Evolutionary conservation across 164 flowering plant genomes (phyloP), one percentile per base, ranked within the genome.

Genomic region (Vitis cinerea): DNA sequence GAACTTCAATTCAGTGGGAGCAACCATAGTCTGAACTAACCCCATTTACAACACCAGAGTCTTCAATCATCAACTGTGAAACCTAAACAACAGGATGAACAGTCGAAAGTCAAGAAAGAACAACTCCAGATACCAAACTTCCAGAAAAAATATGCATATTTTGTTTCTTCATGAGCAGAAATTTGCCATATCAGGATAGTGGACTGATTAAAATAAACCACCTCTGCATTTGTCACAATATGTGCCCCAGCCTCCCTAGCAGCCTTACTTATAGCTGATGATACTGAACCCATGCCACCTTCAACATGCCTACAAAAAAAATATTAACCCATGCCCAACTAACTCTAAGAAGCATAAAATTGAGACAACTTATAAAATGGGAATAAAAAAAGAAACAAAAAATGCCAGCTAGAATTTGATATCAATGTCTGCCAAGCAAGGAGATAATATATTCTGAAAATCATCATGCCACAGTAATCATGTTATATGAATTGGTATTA

Each of bases 251-350:
- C 92, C 84, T 93, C 97, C 62, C 30, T 76, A 60, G 98, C 98
- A 72, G 97, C 97, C 63, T 77, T 83, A 65, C 82, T 76, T 64
- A 96, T 89, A 56, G 99, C 90, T 74, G 66, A 64, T 69, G 97
- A 95, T 66, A 93, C 87, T 12, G 95, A 84, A 16, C 98, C 98
- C 98, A 95, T 93, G 60, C 99, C 98, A 66, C 99, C 97, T 84
- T 95, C 94, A 72, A 91, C 98, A 77, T 91, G 87, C 75, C 98
- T 94, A 76, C 59, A 80, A 71, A 62, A 52, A 64, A 53, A 10
- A 3, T 15, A 23, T 23, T 23, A 1, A 23, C 27, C 27, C 27
- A 23, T 23, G 27, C 27, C 27, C 27, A 23, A 23, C 27, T 23
- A 23, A 23, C 27, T 23, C 27, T 23, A 23, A 23, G 27, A 23